These are phyloP conservation scores for Leccinum idahoense DNA, from an alignment of 1,284 basidiomycete genomes.

Conservation along the genomic window DNA sequence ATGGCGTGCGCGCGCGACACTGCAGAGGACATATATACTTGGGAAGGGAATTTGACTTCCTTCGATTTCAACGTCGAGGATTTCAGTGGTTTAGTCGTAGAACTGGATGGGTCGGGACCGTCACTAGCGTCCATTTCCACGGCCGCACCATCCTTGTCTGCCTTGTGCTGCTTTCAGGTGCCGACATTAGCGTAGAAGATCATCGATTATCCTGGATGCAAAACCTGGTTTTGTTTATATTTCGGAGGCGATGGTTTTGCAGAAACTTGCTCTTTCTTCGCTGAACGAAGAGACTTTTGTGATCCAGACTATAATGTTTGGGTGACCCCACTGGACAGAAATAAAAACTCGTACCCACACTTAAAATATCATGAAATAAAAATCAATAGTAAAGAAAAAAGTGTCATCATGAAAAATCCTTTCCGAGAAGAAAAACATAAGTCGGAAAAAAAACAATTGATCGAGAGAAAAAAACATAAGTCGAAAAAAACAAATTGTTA, in stretches of 20 bases:
- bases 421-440: no score
- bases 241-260: conserved; percentile 9
- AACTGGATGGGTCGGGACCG: conserved; percentile 10
- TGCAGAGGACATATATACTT: no score
- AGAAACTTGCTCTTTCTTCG: conserved; percentile 8
- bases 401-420: no score
- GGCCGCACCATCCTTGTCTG: conserved; percentile 6
- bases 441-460: no score
- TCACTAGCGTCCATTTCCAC: conserved; percentile 7
- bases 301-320: conserved; percentile 1
- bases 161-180: not conserved
- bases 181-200: not conserved
- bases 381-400: no score
- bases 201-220: not conserved
- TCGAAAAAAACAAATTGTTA: no score
- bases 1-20: no score
- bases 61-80: conserved; percentile 6
- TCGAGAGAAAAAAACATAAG: no score
- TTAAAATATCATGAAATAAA: no score
- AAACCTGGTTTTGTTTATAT: conserved; percentile 10
- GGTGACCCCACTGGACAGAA: no score
- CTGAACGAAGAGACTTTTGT: conserved; percentile 3
- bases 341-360: no score
- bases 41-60: not conserved
- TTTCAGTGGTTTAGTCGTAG: conserved; percentile 5